A percentile compares a stretch with the other conserved stretches of the same genome.
Evolutionary conservation across 306 rosid species (phyloP).

Genomic region (Pyrus betulifolia): DNA sequence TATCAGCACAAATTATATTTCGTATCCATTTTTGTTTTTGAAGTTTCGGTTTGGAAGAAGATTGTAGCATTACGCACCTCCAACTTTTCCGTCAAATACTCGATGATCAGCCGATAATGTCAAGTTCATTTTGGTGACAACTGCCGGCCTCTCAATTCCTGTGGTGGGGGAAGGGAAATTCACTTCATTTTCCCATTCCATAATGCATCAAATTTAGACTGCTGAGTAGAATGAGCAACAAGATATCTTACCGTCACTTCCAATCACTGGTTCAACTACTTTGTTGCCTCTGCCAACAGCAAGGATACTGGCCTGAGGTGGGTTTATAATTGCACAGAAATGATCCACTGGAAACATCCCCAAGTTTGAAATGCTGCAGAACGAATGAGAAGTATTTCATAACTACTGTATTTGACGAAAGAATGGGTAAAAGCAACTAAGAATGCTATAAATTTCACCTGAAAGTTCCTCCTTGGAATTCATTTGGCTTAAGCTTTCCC

Average conservation of each 20-base stretch:
- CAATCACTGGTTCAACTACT: slow-evolving; percentile 70
- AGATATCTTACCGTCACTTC: slow-evolving; percentile 59
- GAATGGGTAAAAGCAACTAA: not conserved
- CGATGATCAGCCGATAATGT: slow-evolving; percentile 95
- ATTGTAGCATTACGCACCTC: slow-evolving; percentile 40
- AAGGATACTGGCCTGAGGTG: slow-evolving; percentile 97
- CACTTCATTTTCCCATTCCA: slow-evolving; percentile 18
- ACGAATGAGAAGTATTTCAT: slow-evolving; percentile 12
- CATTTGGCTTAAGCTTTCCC: slow-evolving; percentile 82
- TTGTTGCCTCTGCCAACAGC: slow-evolving; percentile 97
- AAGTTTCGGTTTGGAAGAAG: not conserved
- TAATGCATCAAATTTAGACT: slow-evolving; percentile 6
- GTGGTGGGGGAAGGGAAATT: slow-evolving; percentile 6
- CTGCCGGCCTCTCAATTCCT: slow-evolving; percentile 81
- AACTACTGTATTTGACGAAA: slow-evolving; percentile 13
- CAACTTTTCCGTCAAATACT: slow-evolving; percentile 88
- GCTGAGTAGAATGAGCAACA: slow-evolving; percentile 6
- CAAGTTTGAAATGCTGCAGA: slow-evolving; percentile 93
- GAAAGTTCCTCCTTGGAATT: slow-evolving; percentile 95
- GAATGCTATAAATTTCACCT: slow-evolving; percentile 49
- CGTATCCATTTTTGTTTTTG: not conserved
- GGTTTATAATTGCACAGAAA: slow-evolving; percentile 95
- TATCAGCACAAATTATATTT: not conserved
- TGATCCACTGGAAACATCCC: slow-evolving; percentile 98
- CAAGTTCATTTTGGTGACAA: slow-evolving; percentile 63